Base-by-base conservation (phyloP, 2,329 filamentous ascomycete species). In the Dryadomyces sulphureus region DNA sequence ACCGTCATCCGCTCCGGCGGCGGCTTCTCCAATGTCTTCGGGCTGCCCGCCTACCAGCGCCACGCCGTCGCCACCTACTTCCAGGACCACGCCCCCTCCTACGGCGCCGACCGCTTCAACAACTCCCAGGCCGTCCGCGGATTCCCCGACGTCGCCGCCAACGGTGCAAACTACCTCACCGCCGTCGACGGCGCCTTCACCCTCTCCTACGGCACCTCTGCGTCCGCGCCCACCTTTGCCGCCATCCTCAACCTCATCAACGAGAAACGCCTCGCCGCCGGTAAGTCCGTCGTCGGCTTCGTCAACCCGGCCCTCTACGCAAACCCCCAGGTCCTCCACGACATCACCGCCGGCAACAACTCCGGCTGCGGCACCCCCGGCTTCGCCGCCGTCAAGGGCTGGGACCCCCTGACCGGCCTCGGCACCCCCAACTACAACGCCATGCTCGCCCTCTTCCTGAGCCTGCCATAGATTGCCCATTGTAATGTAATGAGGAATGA, bases 181-280 rank as follows among this genome's bases (percentile, higher is more conserved):
- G 65, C 66, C 1, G 55, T 68, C 27, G 56, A 68, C 41, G 67
- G 67, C 19, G 54, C 55, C 5, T 67, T 67, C 46, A 52, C 54
- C 0, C 58, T 67, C 24, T 62, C 68, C 0, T 71, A 62, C 43
- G 73, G 72, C 14, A 77, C 74, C 0, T 71, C 66, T 53, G 50
- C 49, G 30, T 54, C 78, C 1, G 60, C 73, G 0, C 81, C 81
- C 0, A 62, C 73, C 0, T 73, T 75, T 16, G 71, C 74, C 0
- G 72, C 68, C 9, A 64, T 83, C 45, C 62, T 84, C 38, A 65
- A 72, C 2, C 67, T 83, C 3, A 62, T 83, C 48, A 83, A 84
- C 53, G 77, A 81, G 53, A 73, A 72, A 1, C 63, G 75, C 35
- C 58, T 80, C n/a, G 58, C 65, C 0, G 62, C 61, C 11, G 69